Base-by-base conservation (phyloP, 2,329 filamentous ascomycete species). In the Aspergillus neoniger region DNA sequence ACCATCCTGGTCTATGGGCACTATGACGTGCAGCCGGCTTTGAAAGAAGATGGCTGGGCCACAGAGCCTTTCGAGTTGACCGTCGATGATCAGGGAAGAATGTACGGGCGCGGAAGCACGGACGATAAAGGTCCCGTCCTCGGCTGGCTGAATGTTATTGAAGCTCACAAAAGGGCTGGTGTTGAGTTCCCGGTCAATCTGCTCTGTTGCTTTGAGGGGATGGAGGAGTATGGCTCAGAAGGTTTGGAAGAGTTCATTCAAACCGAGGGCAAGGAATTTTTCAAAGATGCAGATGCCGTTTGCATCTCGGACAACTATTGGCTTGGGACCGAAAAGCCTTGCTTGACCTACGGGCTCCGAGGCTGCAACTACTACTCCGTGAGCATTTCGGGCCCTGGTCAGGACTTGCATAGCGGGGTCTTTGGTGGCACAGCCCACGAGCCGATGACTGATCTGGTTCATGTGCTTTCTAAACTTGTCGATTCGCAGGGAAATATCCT, bases 221-320 rank as follows among this genome's bases (percentile, higher is more conserved):
- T 99, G 95, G 95, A 99, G 81, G 95, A 99, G 82, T 96, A 96
- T 76, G 95, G 95, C 54, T 97, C 93, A 0, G 94, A 98, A 76
- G 95, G 95, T 39, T 85, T 99, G 58, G 95, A 99, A 73, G 94
- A 96, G 69, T 90, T 98, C 67, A 97, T 99, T 79, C 85, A 90
- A 68, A 88, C 86, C 50, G 95, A 99, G 81, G 92, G 90, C 67
- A 92, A 96, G 81, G 90, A 91, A 71, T 98, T 89, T 83, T 99
- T 99, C 82, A 92, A 92, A 72, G 94, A 97, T 71, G 88, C 92
- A 38, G 95, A 99, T 68, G 95, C 93, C 5, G 92, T 98, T 62
- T 99, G 95, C 81, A 99, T 99, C 75, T 96, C 92, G 51, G 95
- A 99, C 80, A 99, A 99, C 85, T 99, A 99, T 87, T 99, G 95